Base-by-base conservation (phyloP, 2,329 filamentous ascomycete genomes). In the Coleophoma cylindrospora region DNA sequence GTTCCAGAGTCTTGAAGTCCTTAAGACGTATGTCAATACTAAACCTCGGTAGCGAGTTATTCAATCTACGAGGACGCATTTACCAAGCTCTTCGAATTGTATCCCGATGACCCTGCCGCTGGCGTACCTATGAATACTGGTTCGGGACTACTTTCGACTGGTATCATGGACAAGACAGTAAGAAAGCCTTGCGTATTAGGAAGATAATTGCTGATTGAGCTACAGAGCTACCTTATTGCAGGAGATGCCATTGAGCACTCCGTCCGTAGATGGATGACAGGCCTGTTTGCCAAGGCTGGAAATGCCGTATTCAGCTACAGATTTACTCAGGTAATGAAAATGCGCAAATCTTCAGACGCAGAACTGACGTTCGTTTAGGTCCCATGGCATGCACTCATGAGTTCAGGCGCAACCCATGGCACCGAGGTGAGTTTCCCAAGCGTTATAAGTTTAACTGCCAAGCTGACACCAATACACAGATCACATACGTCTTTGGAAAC, bases 71-170 rank as follows among this genome's bases (percentile, higher is more conserved):
- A 57, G 54, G 22, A 57, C 54, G 55, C 57, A 57, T 61, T 70
- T 3, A 58, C 66, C 38, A 58, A 56, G n/a, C 66, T 77, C 47
- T 64, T 73, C 12, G 58, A 65, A 2, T 65, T 74, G 8, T 80
- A 80, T 57, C 75, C 76, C 0, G 69, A 77, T 51, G 66, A 70
- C 45, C 74, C 74, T 13, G 65, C 65, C 0, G 67, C 73, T 48
- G 73, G 70, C 1, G 72, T 78, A 32, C 76, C 76, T 68, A 67
- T 13, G 54, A 53, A 48, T 1, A 48, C 47, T 34, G 64, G 38
- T 64, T 69, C 55, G 62, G 61, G 19, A 57, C 64, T 1, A 59
- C 38, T 43, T 13, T 49, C 13, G 56, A 54, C 52, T 50, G 15
- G 53, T 44, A 17, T 34, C 38, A 2, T 51, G 52, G 17, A 43